phyloP scores from a whole-genome alignment of 345 rosid species.

The Gossypium bickii region DNA sequence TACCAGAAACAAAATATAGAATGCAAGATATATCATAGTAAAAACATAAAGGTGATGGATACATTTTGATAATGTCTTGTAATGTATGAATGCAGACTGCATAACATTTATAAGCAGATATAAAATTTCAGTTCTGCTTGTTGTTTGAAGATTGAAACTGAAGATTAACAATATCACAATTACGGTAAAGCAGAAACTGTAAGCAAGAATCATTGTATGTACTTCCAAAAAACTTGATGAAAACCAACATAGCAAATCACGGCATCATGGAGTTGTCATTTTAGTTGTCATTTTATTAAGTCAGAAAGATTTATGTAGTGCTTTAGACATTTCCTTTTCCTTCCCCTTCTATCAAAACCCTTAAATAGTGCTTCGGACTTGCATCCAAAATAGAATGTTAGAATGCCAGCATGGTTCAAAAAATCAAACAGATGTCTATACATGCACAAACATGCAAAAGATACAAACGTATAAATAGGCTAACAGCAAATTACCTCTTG shows the following conservation, averaged over 20 bases:
- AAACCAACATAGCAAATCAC: neutral
- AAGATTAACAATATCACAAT: neutral
- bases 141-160: neutral
- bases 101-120: neutral
- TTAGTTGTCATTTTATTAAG: neutral
- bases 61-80: neutral
- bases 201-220: neutral
- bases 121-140: neutral
- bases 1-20: conserved; percentile 8
- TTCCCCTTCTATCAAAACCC: neutral
- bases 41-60: neutral
- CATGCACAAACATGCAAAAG: conserved; percentile 7
- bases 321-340: neutral
- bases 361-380: neutral
- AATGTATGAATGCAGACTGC: neutral
- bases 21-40: neutral
- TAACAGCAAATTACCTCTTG: conserved; percentile 37
- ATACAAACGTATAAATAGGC: conserved; percentile 7
- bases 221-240: neutral
- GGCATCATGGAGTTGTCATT: neutral
- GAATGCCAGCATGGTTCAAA: neutral
- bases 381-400: neutral
- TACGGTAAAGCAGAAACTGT: neutral
- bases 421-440: neutral
- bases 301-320: neutral